phyloP scores from a whole-genome alignment of 805 yeast species.

The Kuraishia borneana region DNA sequence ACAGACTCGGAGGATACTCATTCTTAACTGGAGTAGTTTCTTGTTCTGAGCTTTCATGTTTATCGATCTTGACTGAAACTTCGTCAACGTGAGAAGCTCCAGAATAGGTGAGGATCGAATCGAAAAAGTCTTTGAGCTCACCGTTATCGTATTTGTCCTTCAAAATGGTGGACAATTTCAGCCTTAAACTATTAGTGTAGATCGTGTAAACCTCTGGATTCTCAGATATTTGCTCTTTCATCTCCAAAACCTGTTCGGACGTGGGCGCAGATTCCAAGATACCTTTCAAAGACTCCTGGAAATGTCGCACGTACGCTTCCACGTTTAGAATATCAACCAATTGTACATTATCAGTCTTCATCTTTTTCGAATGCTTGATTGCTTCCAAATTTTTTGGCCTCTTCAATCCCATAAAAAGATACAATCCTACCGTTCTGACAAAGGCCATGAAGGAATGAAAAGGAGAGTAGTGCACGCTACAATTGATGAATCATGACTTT shows the following conservation, averaged over 20 bases:
- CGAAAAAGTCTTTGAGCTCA: slow-evolving; percentile 35
- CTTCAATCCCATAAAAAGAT: not conserved
- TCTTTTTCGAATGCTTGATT: not conserved
- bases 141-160: slow-evolving; percentile 40
- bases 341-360: not conserved
- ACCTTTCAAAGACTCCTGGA: slow-evolving; percentile 39
- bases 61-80: not conserved
- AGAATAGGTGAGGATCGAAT: slow-evolving; percentile 37
- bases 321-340: slow-evolving; percentile 17
- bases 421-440: not conserved
- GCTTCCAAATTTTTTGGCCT: not conserved
- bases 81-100: slow-evolving; percentile 11
- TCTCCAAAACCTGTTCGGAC: slow-evolving; percentile 25
- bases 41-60: not conserved
- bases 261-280: slow-evolving; percentile 51
- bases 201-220: slow-evolving; percentile 35
- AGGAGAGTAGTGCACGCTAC: no score
- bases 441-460: no score
- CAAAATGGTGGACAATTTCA: slow-evolving; percentile 49
- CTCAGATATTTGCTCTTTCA: slow-evolving; percentile 10
- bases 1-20: slow-evolving; percentile 58
- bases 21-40: slow-evolving; percentile 5
- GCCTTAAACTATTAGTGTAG: slow-evolving; percentile 37
- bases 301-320: slow-evolving; percentile 41
- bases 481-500: no score